These are phyloP conservation scores for Pleurotus citrinopileatus DNA, from an alignment of 768 basidiomycete genomes.

Conservation along the genomic window DNA sequence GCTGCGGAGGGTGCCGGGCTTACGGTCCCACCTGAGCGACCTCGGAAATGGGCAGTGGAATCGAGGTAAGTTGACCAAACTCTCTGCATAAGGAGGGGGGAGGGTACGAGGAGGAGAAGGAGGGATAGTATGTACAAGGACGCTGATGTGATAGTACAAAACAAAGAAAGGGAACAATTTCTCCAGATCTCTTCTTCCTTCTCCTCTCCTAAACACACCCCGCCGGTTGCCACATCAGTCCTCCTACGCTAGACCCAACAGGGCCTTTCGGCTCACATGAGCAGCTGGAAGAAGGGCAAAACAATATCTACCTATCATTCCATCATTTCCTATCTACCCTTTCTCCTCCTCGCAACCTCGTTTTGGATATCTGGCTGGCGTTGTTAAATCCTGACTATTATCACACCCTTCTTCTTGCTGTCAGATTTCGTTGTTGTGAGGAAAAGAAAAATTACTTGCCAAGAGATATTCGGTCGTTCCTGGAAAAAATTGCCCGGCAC, in stretches of 20 bases:
- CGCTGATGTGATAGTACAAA: neutral
- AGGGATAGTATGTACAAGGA: neutral
- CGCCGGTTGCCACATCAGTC: conserved; percentile 11
- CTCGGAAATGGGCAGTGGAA: conserved; percentile 14
- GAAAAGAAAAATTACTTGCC: no score
- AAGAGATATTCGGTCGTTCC: no score
- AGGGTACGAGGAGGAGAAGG: conserved; percentile 1
- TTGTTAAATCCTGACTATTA: neutral
- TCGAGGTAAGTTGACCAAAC: conserved; percentile 42
- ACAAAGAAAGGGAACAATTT: neutral
- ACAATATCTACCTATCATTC: neutral
- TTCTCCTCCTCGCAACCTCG: neutral
- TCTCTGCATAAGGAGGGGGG: conserved; percentile 30
- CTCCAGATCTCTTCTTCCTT: conserved; percentile 5
- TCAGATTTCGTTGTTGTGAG: no score
- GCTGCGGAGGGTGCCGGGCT: conserved; percentile 13
- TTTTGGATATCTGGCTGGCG: neutral
- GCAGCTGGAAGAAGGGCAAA: neutral
- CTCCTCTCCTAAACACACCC: neutral
- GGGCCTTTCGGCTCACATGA: neutral
- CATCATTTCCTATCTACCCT: neutral
- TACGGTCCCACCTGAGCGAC: conserved; percentile 11
- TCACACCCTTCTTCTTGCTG: no score
- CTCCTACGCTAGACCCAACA: neutral
- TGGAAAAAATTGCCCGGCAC: no score